These are phyloP conservation scores for Phaffia australis DNA, from an alignment of 768 basidiomycete species.

Conservation along the genomic window DNA sequence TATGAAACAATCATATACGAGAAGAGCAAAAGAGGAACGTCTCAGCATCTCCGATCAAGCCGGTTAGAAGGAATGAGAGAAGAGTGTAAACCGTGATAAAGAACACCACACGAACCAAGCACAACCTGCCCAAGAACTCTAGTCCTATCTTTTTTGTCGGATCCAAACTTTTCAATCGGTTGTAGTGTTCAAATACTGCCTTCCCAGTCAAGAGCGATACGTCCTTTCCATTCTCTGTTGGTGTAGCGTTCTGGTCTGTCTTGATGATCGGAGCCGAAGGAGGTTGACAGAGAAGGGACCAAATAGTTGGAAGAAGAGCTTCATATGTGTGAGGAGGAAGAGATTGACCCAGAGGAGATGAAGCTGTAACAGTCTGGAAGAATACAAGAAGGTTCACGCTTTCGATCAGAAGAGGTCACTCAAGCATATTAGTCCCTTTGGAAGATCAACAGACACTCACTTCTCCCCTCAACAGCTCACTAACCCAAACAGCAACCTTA, in stretches of 20 bases:
- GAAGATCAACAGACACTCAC: no score
- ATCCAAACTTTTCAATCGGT: conserved; percentile 50
- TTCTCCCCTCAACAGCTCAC: conserved; percentile 49
- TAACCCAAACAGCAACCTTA: conserved; percentile 37
- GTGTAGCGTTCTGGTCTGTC: conserved; percentile 20
- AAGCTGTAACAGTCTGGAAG: conserved; percentile 10
- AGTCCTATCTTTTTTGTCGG: conserved; percentile 56
- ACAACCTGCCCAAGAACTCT: conserved; percentile 61
- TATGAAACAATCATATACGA: conserved; percentile 13
- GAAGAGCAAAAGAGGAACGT: neutral
- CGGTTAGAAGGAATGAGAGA: neutral
- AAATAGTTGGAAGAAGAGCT: conserved; percentile 35
- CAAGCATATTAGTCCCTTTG: no score
- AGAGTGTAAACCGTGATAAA: no score
- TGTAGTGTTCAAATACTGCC: conserved; percentile 58
- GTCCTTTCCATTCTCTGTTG: neutral
- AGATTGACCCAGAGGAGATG: conserved; percentile 26
- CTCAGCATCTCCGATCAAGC: neutral
- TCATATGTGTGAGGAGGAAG: conserved; percentile 33
- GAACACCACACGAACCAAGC: conserved; percentile 46
- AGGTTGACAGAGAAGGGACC: conserved; percentile 38
- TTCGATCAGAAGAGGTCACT: no score
- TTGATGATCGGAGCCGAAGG: conserved; percentile 25
- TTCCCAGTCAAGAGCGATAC: neutral
- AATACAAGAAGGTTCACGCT: no score